Percentiles rank a stretch among this genome's conserved stretches.
Conservation (phyloP, 768 basidiomycete genomes). For the Tricholoma terreum region DNA sequence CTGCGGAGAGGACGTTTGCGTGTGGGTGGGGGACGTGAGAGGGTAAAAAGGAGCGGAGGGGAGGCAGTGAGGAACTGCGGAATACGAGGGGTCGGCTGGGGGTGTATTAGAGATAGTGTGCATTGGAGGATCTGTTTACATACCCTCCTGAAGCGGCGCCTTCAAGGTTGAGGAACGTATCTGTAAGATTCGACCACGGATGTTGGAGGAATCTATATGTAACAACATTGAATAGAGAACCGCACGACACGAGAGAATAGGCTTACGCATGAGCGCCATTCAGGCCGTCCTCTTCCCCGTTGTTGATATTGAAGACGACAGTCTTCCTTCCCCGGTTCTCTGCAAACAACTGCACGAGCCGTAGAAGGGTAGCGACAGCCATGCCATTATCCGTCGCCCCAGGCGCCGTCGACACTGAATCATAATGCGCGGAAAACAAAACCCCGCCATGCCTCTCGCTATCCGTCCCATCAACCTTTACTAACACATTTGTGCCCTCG, state of each 20-base stretch:
- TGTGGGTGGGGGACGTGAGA: conserved; percentile 61
- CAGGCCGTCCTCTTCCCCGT: conserved; percentile 78
- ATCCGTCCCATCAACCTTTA: conserved; percentile 57
- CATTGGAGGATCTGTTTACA: conserved; percentile 11
- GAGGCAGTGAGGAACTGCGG: conserved; percentile 59
- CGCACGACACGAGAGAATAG: neutral
- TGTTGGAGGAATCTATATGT: conserved; percentile 63
- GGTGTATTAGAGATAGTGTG: neutral
- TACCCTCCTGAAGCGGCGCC: conserved; percentile 80
- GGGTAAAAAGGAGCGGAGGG: conserved; percentile 50
- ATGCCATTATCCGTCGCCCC: conserved; percentile 68
- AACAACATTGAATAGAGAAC: neutral
- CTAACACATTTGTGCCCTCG: conserved; percentile 65
- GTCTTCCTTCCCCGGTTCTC: conserved; percentile 36
- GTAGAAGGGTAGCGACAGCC: conserved; percentile 15
- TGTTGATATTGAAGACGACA: conserved; percentile 81
- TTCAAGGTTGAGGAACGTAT: conserved; percentile 78
- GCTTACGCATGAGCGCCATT: conserved; percentile 65
- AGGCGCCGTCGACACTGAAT: conserved; percentile 72
- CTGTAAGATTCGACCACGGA: conserved; percentile 65
- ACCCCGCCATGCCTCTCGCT: conserved; percentile 41
- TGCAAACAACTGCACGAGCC: conserved; percentile 51
- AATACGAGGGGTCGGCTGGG: conserved; percentile 72
- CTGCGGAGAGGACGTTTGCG: conserved; percentile 65
- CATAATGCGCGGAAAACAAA: conserved; percentile 79